Conservation (phyloP, 495 filamentous ascomycete species). For the Aspergillus cristatus region DNA sequence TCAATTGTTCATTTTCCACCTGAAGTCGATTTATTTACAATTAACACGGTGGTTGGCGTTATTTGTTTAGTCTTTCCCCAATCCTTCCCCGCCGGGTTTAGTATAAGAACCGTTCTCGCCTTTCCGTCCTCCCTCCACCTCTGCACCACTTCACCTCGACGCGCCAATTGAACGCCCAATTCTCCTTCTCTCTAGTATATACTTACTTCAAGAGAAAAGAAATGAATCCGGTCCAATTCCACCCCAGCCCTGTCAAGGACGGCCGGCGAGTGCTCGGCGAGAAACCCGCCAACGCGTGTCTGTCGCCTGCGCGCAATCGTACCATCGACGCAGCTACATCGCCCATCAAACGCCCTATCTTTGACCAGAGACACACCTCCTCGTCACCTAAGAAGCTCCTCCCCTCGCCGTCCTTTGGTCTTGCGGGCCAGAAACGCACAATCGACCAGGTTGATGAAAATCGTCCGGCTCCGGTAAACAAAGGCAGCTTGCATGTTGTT, state of each 20-base stretch:
- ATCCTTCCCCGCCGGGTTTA: no score
- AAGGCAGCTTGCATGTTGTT: conserved; percentile 10
- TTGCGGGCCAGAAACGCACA: conserved; percentile 34
- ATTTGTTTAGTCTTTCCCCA: no score
- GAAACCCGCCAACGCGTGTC: conserved; percentile 38
- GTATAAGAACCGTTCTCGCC: neutral
- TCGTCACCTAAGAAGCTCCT: conserved; percentile 28
- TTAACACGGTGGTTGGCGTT: no score
- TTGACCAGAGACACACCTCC: conserved; percentile 4
- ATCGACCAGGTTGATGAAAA: conserved; percentile 30
- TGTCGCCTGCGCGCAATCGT: conserved; percentile 22
- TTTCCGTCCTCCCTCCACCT: neutral
- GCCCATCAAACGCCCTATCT: conserved; percentile 25
- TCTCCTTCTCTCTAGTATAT: neutral
- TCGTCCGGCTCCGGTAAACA: conserved; percentile 14
- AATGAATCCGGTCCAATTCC: conserved; percentile 19
- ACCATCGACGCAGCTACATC: conserved; percentile 19
- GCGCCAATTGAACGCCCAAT: neutral
- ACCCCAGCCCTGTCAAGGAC: conserved; percentile 32
- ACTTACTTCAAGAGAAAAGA: neutral
- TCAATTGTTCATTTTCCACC: no score
- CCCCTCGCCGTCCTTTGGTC: conserved; percentile 29
- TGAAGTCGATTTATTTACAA: no score
- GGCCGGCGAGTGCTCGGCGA: conserved; percentile 36
- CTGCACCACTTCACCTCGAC: no score